Base-by-base conservation (phyloP, 2,329 filamentous ascomycete species). In the Alternaria infectoria region DNA sequence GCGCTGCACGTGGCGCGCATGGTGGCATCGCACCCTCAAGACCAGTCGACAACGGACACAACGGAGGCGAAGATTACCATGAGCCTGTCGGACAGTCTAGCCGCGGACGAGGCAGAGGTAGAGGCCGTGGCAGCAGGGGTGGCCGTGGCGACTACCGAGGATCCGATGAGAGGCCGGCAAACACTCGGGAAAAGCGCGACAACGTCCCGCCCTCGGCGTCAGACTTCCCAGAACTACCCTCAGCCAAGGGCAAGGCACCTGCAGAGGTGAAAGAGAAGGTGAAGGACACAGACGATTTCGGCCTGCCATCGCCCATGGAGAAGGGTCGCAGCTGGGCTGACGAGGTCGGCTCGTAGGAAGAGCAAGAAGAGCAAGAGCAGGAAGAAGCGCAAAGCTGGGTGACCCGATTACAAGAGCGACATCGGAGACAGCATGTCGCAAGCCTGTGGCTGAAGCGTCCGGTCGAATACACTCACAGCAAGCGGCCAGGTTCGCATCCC, bases 1-100 rank as follows among this genome's bases (percentile, higher is more conserved):
- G 82, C 23, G 84, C 82, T 63, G 76, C 83, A 26, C 78, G 86
- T 30, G 86, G 85, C 10, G 84, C 85, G 66, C 81, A 86, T 67
- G 86, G 86, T 9, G 85, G 83, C 25, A 80, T 87, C 9, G 80
- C 80, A 4, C 65, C 67, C 6, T 64, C 71, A 7, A 43, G 81
- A 75, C 65, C 59, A 6, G 76, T 78, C 32, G 68, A 61, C 61
- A 66, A 36, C 26, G 68, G 43, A 7, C 17, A 28, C 67, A 69
- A n/a, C 73, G 77, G 40, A n/a, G 13, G 19, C 51, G 59, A 64
- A 36, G 52, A 44, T 6, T 32, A 11, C 15, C 73, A 69, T n/a
- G 69, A 70, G 69, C 74, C 59, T 66, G 58, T 44, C 11, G 50
- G 54, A 11, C 59, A 69, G 10, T 65, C 62, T n/a, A 58, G 55